A percentile compares a stretch with the other conserved stretches of the same genome.
Evolutionary conservation across 2,329 filamentous ascomycete genomes (phyloP).

Genomic region (Pezicula neosporulosa): DNA sequence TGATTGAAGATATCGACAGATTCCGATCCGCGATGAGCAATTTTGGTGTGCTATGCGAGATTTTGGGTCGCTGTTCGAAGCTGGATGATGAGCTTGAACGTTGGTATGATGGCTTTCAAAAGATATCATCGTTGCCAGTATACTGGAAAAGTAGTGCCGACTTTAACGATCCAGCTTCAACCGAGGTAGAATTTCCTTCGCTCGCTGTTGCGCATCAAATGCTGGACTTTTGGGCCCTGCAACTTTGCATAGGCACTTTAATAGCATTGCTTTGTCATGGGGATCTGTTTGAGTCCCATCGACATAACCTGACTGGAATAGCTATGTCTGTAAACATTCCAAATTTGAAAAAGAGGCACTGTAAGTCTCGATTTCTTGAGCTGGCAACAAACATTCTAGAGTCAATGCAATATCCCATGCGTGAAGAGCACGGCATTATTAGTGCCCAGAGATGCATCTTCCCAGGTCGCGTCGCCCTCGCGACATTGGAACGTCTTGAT

Average conservation of each 20-base stretch:
- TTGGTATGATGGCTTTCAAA: neutral
- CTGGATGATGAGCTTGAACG: neutral
- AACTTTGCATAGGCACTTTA: neutral
- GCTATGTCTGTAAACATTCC: neutral
- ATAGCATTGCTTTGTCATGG: no score
- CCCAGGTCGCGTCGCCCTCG: no score
- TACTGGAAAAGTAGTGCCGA: neutral
- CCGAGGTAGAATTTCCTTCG: neutral
- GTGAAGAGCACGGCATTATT: neutral
- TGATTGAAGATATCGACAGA: neutral
- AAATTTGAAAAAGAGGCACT: neutral
- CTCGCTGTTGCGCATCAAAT: neutral
- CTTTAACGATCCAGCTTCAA: neutral
- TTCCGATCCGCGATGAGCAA: neutral
- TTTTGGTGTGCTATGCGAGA: neutral
- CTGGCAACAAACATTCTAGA: neutral
- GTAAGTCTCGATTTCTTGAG: neutral
- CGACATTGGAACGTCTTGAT: no score
- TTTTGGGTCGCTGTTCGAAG: neutral
- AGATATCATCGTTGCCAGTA: neutral
- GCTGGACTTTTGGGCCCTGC: neutral
- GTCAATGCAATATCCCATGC: neutral
- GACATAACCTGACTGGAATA: neutral
- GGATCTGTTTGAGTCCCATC: no score
- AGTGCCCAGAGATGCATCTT: neutral